These are phyloP conservation scores for Hymenoscyphus infarciens DNA, from an alignment of 2,329 filamentous ascomycete genomes.

Conservation along the genomic window DNA sequence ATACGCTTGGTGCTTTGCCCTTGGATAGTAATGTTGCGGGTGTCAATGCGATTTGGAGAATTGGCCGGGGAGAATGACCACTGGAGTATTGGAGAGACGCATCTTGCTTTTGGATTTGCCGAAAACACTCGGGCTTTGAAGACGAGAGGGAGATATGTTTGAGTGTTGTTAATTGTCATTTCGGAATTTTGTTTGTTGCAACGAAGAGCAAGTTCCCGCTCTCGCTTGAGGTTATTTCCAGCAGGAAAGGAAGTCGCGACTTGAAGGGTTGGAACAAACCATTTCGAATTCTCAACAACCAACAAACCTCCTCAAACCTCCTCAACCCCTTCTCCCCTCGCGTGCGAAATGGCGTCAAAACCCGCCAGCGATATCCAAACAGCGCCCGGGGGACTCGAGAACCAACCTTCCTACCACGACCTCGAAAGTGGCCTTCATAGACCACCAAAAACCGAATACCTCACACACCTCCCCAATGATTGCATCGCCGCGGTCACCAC, in stretches of 20 bases:
- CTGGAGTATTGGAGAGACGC: background rate
- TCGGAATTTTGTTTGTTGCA: background rate
- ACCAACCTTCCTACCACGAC: background rate
- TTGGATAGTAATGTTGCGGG: background rate
- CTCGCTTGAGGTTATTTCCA: background rate
- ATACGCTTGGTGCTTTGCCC: constrained; percentile 14
- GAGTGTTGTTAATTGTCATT: background rate
- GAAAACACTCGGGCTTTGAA: background rate
- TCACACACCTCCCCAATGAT: constrained; percentile 10
- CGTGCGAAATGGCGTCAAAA: background rate
- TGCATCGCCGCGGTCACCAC: background rate
- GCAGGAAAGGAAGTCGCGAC: constrained; percentile 1
- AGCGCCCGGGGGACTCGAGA: background rate
- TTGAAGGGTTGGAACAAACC: background rate
- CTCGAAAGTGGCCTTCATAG: background rate
- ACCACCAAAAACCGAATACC: background rate
- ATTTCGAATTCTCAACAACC: no score
- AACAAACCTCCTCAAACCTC: background rate
- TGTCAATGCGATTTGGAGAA: constrained; percentile 10
- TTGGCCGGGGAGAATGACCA: background rate
- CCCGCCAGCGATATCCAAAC: background rate
- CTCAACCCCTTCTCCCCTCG: background rate
- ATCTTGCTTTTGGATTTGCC: constrained; percentile 1
- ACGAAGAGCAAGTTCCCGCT: background rate
- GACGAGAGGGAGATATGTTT: background rate